phyloP scores from a whole-genome alignment of 2,329 filamentous ascomycete species.

The Pyrenochaeta sp. region DNA sequence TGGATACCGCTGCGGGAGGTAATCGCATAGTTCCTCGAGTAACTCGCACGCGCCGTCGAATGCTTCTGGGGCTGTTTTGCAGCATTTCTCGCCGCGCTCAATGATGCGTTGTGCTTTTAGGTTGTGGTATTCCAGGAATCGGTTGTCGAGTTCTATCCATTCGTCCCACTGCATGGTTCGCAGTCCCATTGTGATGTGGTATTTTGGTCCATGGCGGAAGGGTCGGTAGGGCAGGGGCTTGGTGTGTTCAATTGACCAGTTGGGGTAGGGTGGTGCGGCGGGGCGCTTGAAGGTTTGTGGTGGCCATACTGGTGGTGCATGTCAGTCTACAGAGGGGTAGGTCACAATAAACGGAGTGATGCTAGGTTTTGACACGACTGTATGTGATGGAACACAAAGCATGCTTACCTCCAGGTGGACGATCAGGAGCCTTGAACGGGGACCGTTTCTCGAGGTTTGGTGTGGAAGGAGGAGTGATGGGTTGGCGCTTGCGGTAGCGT shows the following conservation, averaged over 20 bases:
- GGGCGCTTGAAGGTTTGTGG: conserved; percentile 68
- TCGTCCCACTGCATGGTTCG: conserved; percentile 74
- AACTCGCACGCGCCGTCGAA: conserved; percentile 78
- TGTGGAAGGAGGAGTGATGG: conserved; percentile 32
- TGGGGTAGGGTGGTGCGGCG: conserved; percentile 66
- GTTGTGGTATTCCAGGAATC: conserved; percentile 76
- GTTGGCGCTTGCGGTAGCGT: conserved; percentile 22
- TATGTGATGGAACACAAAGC: conserved; percentile 2
- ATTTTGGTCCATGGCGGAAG: conserved; percentile 79
- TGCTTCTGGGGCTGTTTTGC: conserved; percentile 72
- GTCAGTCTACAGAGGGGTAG: not conserved
- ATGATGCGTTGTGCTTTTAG: conserved; percentile 74
- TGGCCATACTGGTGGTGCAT: conserved; percentile 59
- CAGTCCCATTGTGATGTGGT: conserved; percentile 80
- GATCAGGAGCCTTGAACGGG: conserved; percentile 45
- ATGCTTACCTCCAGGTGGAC: conserved; percentile 57
- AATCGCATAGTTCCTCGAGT: conserved; percentile 74
- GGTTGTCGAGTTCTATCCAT: conserved; percentile 87
- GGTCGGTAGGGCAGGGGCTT: conserved; percentile 80
- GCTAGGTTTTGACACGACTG: not conserved
- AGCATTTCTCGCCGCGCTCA: conserved; percentile 73
- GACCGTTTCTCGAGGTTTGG: conserved; percentile 59
- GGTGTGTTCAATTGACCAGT: conserved; percentile 74
- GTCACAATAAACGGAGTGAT: not conserved
- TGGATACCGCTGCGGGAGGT: conserved; percentile 79